Base-by-base conservation (phyloP, 176 grass and related monocot species). In the Microstegium vimineum region DNA sequence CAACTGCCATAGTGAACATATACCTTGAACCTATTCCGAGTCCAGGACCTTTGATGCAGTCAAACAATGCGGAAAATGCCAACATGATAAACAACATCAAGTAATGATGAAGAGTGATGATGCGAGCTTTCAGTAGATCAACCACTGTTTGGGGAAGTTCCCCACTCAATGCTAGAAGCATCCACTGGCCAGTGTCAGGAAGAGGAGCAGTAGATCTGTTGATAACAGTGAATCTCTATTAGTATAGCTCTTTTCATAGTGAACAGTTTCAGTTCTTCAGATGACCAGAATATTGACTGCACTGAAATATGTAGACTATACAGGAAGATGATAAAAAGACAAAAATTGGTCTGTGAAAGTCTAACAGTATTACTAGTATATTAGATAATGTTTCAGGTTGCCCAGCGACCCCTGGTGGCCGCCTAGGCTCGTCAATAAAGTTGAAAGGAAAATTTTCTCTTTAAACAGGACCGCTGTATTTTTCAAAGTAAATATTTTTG, bases 41-140 rank as follows among this genome's bases (percentile, higher is more conserved):
- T 45, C 92, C 94, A 63, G 94, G 94, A 75, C 87, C 68, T 87
- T 90, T 94, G 71, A 94, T 88, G 66, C 87, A 90, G 57, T 78
- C 81, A 65, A 97, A 94, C 46, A 90, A 36, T 77, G 92, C 90
- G 42, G 94, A 97, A 77, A 97, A 97, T 0, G 41, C 92, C 71
- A 97, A 84, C 88, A 97, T 97, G 70, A 94, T 85, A 80, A 97
- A 97, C 59, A 94, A 37, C 90, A 94, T 94, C 85, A 97, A 51
- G 81, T 94, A 97, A 86, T 97, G 94, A 77, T 97, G 94, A 76
- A 94, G 94, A 20, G 92, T 82, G 51, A 94, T 94, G 59, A 97
- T 75, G 75, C 92, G 92, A 76, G 90, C 87, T 88, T 90, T 91
- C 38, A 97, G 88, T 66, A 97, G 26, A 59, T 88, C 66, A 56